Base-by-base conservation (phyloP, 2,329 filamentous ascomycete genomes). In the Furcasterigmium sp. region DNA sequence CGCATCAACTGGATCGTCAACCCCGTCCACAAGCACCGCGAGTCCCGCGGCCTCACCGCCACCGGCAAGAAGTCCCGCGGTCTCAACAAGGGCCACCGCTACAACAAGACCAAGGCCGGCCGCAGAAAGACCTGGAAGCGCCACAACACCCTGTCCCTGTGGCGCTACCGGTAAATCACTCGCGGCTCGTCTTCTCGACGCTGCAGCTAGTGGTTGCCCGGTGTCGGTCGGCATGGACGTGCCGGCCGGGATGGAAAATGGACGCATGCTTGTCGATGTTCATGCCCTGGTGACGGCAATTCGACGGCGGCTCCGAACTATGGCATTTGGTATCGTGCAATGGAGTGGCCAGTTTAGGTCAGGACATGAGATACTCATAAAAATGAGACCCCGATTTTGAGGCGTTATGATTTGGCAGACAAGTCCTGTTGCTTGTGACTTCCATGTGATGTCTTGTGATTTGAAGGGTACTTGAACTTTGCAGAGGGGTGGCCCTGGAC, bases 1-100 rank as follows among this genome's bases (percentile, higher is more conserved):
- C 91, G 93, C 76, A 97, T 98, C 87, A 98, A 95, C 88, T 98
- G 93, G 93, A 98, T 98, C 82, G 89, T 91, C 78, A 94, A 94
- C 78, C 87, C 93, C 61, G 94, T 98, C 65, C 93, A 98, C 89
- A 98, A 98, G 91, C 93, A 97, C 85, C 93, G 93, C 78, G 93
- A 98, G 82, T 76, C 82, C 64, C 91, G 93, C 73, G 94, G 93
- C 65, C 89, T 98, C 61, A 98, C 93, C 61, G 85, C 91, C 64
- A 97, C 91, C 58, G 93, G 93, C 84, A 98, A 98, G 91, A 94
- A 94, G 80, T 95, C 89, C 65, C 90, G 93, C 73, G 93, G 94
- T 77, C 86, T 98, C 78, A 93, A 93, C 85, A 95, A 95, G 84
- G 93, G 93, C 63, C 91, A 97, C 78, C 83, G 86, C 67, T 98